phyloP scores from a whole-genome alignment of 2,329 filamentous ascomycete species.

The Fusarium newnesense region DNA sequence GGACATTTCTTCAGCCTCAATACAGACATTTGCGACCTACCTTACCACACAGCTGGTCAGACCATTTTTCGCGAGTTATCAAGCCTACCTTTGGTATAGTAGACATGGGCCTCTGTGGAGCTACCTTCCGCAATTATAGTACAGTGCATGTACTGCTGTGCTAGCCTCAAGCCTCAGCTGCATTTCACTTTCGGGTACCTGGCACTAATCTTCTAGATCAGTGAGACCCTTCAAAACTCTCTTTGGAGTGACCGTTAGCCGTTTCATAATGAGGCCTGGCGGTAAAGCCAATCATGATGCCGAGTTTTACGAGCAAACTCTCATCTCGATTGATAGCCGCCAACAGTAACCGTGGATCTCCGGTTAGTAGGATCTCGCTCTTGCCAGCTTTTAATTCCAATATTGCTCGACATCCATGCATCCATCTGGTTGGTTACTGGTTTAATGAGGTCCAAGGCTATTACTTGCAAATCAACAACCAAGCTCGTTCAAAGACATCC shows the following conservation, averaged over 20 bases:
- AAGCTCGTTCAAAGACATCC: not conserved
- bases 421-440: not conserved
- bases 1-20: not conserved
- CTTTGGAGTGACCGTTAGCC: constrained; percentile 23
- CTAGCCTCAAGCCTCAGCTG: constrained; percentile 16
- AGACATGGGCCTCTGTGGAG: not conserved
- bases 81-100: not conserved
- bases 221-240: constrained; percentile 1
- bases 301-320: not conserved
- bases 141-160: not conserved
- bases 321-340: constrained; percentile 28
- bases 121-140: not conserved
- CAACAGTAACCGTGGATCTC: constrained; percentile 13
- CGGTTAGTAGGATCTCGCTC: not conserved
- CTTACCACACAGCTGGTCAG: not conserved
- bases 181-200: constrained; percentile 36
- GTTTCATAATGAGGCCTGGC: not conserved
- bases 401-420: not conserved
- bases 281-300: constrained; percentile 23
- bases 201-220: constrained; percentile 22
- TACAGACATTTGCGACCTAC: not conserved
- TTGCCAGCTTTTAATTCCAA: not conserved
- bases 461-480: not conserved
- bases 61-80: not conserved
- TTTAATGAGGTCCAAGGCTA: constrained; percentile 9